Evolutionary conservation across 495 filamentous ascomycete genomes (phyloP), one percentile per base, ranked within the genome.

Genomic region (Saxophila tyrrhenica): DNA sequence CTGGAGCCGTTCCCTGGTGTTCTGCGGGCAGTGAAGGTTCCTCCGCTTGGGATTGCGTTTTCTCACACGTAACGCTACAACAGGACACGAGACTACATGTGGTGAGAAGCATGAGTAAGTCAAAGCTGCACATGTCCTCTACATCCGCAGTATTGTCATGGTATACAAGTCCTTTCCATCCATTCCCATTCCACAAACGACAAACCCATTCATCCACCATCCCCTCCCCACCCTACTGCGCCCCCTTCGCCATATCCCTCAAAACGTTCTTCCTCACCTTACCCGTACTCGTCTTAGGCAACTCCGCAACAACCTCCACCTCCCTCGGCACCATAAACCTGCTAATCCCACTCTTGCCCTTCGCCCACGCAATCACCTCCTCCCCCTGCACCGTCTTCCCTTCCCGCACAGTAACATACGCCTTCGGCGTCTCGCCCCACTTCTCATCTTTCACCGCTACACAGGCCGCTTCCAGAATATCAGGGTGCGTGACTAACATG

Each of bases 241-340:
- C n/a, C 46, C 75, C 80, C 69, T 79, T 91, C 2, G 85, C 85
- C 91, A 88, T 91, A 63, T 88, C 85, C 56, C 90, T 72, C 43
- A 98, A 64, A 39, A 95, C 80, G 67, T 96, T 97, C 78, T 98
- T 98, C 77, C 86, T 83, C 50, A 98, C 72, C 75, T 98, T 97
- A 23, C 92, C 92, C 1, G 92, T 98, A 63, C 84, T 89, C 23
- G 94, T 98, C 78, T 98, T 97, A 13, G 92, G 92, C 52, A 98
- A 72, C 67, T 96, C 89, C 21, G 70, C 55, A 25, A 98, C 81
- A 50, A 98, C 74, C 70, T 94, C 89, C 0, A 97, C 87, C 73
- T 97, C 92, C 46, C 85, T 76, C 10, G 92, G 92, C 21, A 97
- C 81, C 92, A 97, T 97, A 66, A 96, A 98, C 61, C 81, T 85